Evolutionary conservation across 805 yeast species (phyloP), one percentile per base, ranked within the genome.

Genomic region (Danielozyma ontarioensis): DNA sequence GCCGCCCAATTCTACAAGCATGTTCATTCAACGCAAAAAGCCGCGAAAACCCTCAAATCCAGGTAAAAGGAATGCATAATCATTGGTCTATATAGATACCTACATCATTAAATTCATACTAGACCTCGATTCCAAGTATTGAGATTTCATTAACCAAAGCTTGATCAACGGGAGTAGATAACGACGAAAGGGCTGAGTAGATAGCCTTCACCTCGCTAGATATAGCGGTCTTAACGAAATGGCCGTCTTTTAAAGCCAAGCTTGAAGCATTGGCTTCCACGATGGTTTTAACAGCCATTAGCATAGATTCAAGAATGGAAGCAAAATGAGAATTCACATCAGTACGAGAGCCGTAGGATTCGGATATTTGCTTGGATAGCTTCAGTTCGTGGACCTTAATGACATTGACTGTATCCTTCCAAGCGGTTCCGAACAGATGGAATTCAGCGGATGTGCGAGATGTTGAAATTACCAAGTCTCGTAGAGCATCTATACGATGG

Each of bases 361-460:
- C 41, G 2, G 44, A 27, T n/a, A 49, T 37, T 13, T 39, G 39
- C 4, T 31, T 36, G 15, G 37, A 35, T 15, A 66, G 41, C 14
- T 41, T 45, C 4, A 31, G 33, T 31, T 66, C 72, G 30, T 54
- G 57, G 3, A 41, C 28, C 13, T 48, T 46, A 17, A 66, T 30
- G 14, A 41, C 22, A 4, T 17, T 25, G 6, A 46, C 33, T 1
- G 49, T 33, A 27, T 60, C 64, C 15, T 40, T 38, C 70, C 71
- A 64, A 2, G 42, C 32, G 0, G 37, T 31, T 2, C 53, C 45
- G 32, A 46, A 48, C 19, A 53, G 48, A 36, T 62, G 66, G 40
- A 40, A 62, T 0, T 35, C 24, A 4, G 59, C 47, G 0, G 70
- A 53, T 21, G 42, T 39, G 10, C 35, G 42, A 4, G 68, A 56